Conservation (phyloP, 192 early-diverging fungal species). For the Diversispora epigaea region DNA sequence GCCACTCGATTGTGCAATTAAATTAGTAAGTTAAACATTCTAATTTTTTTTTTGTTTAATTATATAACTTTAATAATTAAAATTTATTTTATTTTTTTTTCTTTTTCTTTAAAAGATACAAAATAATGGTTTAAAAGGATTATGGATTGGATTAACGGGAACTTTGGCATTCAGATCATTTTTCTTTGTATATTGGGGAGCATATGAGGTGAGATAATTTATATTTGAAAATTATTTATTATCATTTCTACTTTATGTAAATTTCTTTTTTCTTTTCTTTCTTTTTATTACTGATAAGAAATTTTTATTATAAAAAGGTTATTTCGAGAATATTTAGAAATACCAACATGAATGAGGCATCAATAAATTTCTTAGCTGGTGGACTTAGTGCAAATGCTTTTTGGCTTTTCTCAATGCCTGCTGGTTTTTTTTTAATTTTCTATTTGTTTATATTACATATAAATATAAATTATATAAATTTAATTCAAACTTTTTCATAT, state of each 20-base stretch:
- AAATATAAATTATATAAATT: neutral
- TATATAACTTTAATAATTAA: neutral
- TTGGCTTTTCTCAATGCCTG: constrained; percentile 82
- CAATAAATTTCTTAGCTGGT: constrained; percentile 72
- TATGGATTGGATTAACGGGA: constrained; percentile 82
- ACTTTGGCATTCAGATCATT: constrained; percentile 78
- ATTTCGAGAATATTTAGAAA: constrained; percentile 53
- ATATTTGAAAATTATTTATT: neutral
- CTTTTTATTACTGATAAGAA: neutral
- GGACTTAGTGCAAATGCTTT: constrained; percentile 88
- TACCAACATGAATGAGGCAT: constrained; percentile 56
- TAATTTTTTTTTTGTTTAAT: neutral
- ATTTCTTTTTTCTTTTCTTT: too few species aligned
- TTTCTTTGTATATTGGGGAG: constrained; percentile 56
- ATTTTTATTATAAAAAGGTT: constrained; percentile 40
- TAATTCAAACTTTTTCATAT: neutral
- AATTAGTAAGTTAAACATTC: constrained; percentile 59
- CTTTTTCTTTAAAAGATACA: constrained; percentile 44
- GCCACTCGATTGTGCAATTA: constrained; percentile 79
- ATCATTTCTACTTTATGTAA: too few species aligned
- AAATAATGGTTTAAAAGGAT: constrained; percentile 75
- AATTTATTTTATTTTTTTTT: neutral
- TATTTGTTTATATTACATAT: neutral
- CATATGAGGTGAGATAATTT: constrained; percentile 52
- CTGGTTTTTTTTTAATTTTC: constrained; percentile 39